A percentile compares a stretch with the other conserved stretches of the same genome.
Evolutionary conservation across 1,139 yeast species (phyloP).

Genomic region (Oligophagozyma castellii): DNA sequence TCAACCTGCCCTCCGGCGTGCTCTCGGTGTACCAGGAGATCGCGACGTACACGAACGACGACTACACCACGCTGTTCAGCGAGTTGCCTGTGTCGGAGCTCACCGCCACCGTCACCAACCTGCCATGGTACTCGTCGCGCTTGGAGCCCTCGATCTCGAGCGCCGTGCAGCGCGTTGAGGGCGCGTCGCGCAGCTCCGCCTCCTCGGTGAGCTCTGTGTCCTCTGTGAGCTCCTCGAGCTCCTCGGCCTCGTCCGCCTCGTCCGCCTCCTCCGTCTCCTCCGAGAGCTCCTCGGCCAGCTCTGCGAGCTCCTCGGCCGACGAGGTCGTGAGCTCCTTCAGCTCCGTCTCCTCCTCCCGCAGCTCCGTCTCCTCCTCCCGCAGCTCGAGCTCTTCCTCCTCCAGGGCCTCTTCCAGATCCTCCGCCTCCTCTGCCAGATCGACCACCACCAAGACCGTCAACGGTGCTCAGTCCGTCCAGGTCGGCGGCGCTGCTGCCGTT

Average conservation of each 20-base stretch:
- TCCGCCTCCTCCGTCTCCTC: conserved; percentile 9
- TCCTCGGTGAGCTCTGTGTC: conserved; percentile 5
- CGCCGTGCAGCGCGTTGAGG: conserved; percentile 12
- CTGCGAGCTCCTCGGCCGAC: conserved; percentile 8
- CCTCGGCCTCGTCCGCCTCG: conserved; percentile 13
- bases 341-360: conserved; percentile 10
- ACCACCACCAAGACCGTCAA: conserved; percentile 1
- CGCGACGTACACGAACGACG: conserved; percentile 30
- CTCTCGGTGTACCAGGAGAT: conserved; percentile 24
- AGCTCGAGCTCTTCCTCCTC: conserved; percentile 1
- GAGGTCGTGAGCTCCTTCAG: conserved; percentile 8
- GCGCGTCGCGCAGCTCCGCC: conserved; percentile 16
- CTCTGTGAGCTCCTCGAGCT: conserved; percentile 11
- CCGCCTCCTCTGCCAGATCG: conserved; percentile 1
- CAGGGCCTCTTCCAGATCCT: background rate
- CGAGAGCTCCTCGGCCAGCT: conserved; percentile 8
- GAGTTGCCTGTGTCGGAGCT: conserved; percentile 17
- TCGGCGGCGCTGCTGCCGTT: conserved; percentile 4
- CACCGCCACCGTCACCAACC: conserved; percentile 26
- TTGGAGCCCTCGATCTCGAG: conserved; percentile 19
- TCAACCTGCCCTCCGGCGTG: conserved; percentile 22
- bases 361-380: conserved; percentile 1
- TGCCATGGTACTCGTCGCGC: conserved; percentile 34
- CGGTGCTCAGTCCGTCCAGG: conserved; percentile 3
- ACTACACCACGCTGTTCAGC: conserved; percentile 28